Base-by-base conservation (phyloP, 1,284 basidiomycete species). In the Ganoderma multipileum region DNA sequence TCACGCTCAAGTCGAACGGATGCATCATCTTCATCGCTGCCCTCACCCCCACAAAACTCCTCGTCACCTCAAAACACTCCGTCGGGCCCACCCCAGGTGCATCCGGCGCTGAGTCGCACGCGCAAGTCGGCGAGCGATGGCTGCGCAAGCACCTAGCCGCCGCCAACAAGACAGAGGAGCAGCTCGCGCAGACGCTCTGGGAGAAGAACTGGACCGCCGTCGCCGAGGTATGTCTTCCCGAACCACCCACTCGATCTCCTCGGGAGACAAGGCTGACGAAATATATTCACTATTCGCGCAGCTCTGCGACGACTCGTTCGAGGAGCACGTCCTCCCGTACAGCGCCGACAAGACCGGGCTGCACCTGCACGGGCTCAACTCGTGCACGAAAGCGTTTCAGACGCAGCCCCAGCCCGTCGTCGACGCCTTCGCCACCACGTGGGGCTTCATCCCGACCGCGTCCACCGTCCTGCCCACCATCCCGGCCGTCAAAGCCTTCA, bases 21-120 rank as follows among this genome's bases (percentile, higher is more conserved):
- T 99, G 98, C 79, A 96, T 99, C 80, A 98, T 99, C 75, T 96
- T 99, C 81, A 92, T 99, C 75, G 91, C 95, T 0, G 92, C 98
- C 0, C 85, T 99, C 3, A 92, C 93, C 0, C 87, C 91, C 0
- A 81, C 82, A 0, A 89, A 94, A 72, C 82, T 99, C 1, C 78
- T 99, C 16, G 88, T 99, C 66, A 96, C 96, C 0, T 98, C 96
- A 0, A 99, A 99, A 79, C 97, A 98, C 75, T 91, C 94, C 0
- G 79, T 97, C 0, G 97, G 97, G 0, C 82, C 83, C 11, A 71
- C 81, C 23, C 72, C 67, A 0, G 44, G 54, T 1, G 66, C 77
- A 16, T 81, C 77, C 2, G 77, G 76, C 0, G 23, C 69, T 0
- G 77, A 86, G 55, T 89, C 88, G 61, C 96, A 98, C 70, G 92